phyloP scores from a whole-genome alignment of 2,329 filamentous ascomycete species.

The Penicillium sp. region DNA sequence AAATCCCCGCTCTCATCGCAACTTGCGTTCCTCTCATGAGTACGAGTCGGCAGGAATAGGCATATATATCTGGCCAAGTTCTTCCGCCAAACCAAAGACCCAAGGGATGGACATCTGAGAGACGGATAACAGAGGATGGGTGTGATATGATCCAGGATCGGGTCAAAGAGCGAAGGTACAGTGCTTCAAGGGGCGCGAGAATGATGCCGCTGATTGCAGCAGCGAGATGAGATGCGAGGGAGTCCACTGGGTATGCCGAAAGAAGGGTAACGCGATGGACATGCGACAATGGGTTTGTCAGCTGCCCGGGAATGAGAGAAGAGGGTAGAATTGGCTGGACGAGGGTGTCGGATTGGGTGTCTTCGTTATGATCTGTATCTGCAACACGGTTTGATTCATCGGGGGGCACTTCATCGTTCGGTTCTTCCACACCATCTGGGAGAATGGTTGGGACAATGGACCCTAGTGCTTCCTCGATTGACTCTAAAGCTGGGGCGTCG shows the following conservation, averaged over 20 bases:
- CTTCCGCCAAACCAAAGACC: conserved; percentile 38
- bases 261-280: conserved; percentile 44
- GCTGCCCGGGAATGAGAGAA: conserved; percentile 17
- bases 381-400: conserved; percentile 13
- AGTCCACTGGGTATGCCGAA: conserved; percentile 43
- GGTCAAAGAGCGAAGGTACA: conserved; percentile 42
- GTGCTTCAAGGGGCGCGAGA: conserved; percentile 42
- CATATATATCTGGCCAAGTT: conserved; percentile 28
- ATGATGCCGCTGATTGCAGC: conserved; percentile 38
- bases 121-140: conserved; percentile 20
- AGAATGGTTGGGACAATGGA: conserved; percentile 25
- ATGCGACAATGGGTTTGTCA: conserved; percentile 9
- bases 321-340: conserved; percentile 19
- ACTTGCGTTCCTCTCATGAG: conserved; percentile 40
- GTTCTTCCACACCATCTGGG: conserved; percentile 34
- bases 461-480: conserved; percentile 8
- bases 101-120: conserved; percentile 33
- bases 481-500: conserved; percentile 5
- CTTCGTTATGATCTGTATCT: conserved; percentile 8
- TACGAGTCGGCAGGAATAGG: conserved; percentile 37
- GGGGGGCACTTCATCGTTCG: conserved; percentile 21
- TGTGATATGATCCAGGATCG: conserved; percentile 35
- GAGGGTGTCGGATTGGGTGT: conserved; percentile 14
- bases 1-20: conserved; percentile 37
- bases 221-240: conserved; percentile 43